Conservation (phyloP, 257 asterid genomes). For the Salvia splendens region DNA sequence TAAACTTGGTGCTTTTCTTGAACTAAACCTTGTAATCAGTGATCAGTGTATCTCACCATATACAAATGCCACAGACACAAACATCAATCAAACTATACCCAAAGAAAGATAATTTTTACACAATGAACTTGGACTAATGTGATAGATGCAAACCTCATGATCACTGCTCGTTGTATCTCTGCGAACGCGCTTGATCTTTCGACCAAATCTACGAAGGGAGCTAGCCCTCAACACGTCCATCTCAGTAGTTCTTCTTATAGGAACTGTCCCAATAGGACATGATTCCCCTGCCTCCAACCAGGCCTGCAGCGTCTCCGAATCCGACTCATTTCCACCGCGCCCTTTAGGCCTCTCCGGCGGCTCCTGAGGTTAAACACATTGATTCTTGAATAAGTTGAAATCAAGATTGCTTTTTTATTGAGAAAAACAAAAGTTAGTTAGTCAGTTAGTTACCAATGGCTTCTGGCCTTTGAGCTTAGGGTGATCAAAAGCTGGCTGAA, state of each 20-base stretch:
- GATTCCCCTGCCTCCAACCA: slow-evolving; percentile 71
- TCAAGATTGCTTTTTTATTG: too few relatives aligned
- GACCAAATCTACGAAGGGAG: slow-evolving; percentile 63
- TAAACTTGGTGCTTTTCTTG: too few relatives aligned
- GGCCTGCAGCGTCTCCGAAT: slow-evolving; percentile 43
- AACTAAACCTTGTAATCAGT: too few relatives aligned
- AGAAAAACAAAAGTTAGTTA: background rate
- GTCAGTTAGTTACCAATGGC: slow-evolving; percentile 63
- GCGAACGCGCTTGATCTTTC: slow-evolving; percentile 63
- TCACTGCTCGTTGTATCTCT: slow-evolving; percentile 75
- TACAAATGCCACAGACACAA: too few relatives aligned
- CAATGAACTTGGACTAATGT: too few relatives aligned
- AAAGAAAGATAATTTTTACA: too few relatives aligned
- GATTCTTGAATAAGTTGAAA: background rate
- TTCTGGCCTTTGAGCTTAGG: slow-evolving; percentile 83
- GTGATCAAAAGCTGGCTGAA: slow-evolving; percentile 97
- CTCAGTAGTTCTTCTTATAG: slow-evolving; percentile 77
- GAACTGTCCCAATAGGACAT: slow-evolving; percentile 78
- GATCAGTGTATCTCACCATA: too few relatives aligned
- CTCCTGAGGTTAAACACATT: slow-evolving; percentile 50
- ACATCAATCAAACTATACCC: too few relatives aligned
- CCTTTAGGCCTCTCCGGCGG: slow-evolving; percentile 85
- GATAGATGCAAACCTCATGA: slow-evolving; percentile 67
- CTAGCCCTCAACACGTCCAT: slow-evolving; percentile 66
- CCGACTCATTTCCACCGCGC: slow-evolving; percentile 37